Conservation (phyloP, 1,284 basidiomycete species). For the Pseudozyma sp. region DNA sequence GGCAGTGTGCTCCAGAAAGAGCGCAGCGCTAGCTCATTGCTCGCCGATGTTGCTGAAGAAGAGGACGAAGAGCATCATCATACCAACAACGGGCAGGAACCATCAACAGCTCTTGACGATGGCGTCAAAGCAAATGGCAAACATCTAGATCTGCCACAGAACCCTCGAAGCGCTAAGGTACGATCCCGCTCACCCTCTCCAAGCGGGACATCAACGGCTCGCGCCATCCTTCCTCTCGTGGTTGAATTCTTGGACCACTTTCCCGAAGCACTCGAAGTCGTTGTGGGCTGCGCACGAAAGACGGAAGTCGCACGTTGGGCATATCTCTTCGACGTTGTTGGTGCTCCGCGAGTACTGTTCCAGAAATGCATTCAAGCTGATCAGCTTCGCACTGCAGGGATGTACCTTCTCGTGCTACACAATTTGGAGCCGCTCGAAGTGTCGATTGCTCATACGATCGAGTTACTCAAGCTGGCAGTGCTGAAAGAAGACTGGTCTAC, state of each 20-base stretch:
- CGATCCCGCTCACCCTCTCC: background rate
- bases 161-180: background rate
- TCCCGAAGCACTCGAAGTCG: slow-evolving; percentile 86
- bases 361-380: slow-evolving; percentile 83
- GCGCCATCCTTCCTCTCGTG: slow-evolving; percentile 76
- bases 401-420: slow-evolving; percentile 92
- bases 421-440: slow-evolving; percentile 86
- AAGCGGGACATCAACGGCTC: slow-evolving; percentile 52
- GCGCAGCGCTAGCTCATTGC: slow-evolving; percentile 34
- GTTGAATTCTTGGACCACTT: slow-evolving; percentile 96
- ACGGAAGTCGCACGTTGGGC: slow-evolving; percentile 94
- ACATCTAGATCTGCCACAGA: slow-evolving; percentile 19
- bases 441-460: slow-evolving; percentile 56
- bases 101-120: background rate
- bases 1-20: slow-evolving; percentile 44
- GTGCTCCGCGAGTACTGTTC: slow-evolving; percentile 88
- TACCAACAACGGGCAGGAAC: background rate
- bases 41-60: slow-evolving; percentile 46
- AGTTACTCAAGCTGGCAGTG: slow-evolving; percentile 54
- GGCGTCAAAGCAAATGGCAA: slow-evolving; percentile 3
- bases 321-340: slow-evolving; percentile 87
- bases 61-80: slow-evolving; percentile 7
- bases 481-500: slow-evolving; percentile 53
- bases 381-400: slow-evolving; percentile 87
- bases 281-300: slow-evolving; percentile 95